These are phyloP conservation scores for Suillus subaureus DNA, from an alignment of 768 basidiomycete genomes.

Conservation along the genomic window DNA sequence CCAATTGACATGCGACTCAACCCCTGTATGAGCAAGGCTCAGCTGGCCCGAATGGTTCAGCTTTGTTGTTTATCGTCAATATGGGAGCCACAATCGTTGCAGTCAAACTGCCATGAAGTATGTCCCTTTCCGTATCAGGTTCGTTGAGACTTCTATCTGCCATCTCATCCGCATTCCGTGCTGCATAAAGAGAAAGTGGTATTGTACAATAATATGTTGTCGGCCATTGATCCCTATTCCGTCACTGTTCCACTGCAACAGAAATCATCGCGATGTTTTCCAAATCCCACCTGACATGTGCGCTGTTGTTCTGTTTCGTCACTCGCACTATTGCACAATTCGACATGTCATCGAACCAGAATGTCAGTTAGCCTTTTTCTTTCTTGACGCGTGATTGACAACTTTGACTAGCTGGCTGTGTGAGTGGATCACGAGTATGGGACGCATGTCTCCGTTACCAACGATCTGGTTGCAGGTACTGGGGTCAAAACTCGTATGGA, in stretches of 20 bases:
- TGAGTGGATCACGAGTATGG: constrained; percentile 10
- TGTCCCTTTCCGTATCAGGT: constrained; percentile 3
- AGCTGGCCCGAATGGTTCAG: not conserved
- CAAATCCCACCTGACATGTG: constrained; percentile 10
- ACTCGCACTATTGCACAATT: constrained; percentile 16
- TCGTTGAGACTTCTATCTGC: not conserved
- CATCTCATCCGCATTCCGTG: not conserved
- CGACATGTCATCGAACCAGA: constrained; percentile 27
- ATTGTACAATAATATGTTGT: not conserved
- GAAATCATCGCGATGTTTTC: not conserved
- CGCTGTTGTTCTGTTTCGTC: not conserved
- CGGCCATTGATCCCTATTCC: constrained; percentile 5
- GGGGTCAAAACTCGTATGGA: constrained; percentile 43
- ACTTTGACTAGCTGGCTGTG: constrained; percentile 26
- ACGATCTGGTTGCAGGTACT: constrained; percentile 27
- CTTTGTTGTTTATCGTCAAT: not conserved
- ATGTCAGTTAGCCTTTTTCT: constrained; percentile 18
- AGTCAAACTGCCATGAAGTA: not conserved
- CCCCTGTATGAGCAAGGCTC: not conserved
- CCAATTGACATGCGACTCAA: not conserved
- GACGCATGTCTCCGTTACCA: not conserved
- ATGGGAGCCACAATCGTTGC: not conserved
- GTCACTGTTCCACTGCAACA: not conserved
- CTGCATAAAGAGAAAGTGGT: constrained; percentile 10
- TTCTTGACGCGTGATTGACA: not conserved